Evolutionary conservation across 768 basidiomycete species (phyloP), one percentile per base, ranked within the genome.

Genomic region (Collybiopsis confluens): DNA sequence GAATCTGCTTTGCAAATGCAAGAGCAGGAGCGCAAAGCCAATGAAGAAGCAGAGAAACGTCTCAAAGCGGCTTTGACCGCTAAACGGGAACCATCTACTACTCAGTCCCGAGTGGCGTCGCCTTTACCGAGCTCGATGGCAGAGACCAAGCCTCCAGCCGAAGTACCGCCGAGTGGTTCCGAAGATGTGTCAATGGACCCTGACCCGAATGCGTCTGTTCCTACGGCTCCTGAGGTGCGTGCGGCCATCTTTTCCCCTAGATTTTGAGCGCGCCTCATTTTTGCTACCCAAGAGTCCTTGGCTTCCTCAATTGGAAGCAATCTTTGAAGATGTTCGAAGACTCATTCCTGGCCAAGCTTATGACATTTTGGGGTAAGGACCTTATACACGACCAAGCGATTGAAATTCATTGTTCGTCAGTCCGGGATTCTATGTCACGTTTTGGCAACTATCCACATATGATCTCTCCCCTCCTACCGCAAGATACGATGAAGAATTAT

Each of bases 371-470:
- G 88, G 89, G 87, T 94, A 67, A 51, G 87, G 67, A 20, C 36
- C 37, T 35, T 13, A 16, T 37, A 7, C 2, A 9, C 21, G 16
- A 5, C 35, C 28, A 1, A 48, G 20, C 9, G 15, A 13, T 21
- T n/a, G 20, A 37, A 40, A 40, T 16, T 48, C 20, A 21, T 35
- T 15, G n/a, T 46, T 10, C 16, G 48, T 24, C 59, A 97, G 96
- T 2, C 86, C 93, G 26, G 89, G 85, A 2, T 98, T 99, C 71
- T 98, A 94, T 63, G 70, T 91, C 43, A 93, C 95, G 2, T 99
- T 98, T 72, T 99, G 97, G 97, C 95, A 98, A 66, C 70, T 98
- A 48, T 88, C 92, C 1, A 88, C 89, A 30, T 91, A 93, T 62
- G 97, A 99, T 67, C 77, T 98, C 30, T 72, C 82, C 1, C 88